These are phyloP conservation scores for Chlorophyllum brunneum DNA, from an alignment of 768 basidiomycete genomes.

Conservation along the genomic window DNA sequence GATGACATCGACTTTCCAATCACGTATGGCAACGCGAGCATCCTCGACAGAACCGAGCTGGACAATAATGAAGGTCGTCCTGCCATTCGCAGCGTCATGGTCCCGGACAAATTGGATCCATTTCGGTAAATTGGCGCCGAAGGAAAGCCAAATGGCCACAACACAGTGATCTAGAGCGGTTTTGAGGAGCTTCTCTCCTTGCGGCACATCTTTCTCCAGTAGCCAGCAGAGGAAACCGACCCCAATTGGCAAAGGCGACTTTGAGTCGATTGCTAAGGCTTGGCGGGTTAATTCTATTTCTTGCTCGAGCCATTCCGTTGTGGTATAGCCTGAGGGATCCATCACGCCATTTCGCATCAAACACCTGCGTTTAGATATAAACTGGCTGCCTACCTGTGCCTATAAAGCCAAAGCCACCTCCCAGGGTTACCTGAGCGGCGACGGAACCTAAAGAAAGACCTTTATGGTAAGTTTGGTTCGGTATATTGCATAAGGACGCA, in stretches of 20 bases:
- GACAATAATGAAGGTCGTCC: conserved; percentile 51
- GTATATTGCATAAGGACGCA: conserved; percentile 14
- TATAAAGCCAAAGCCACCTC: conserved; percentile 75
- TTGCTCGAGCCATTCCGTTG: conserved; percentile 37
- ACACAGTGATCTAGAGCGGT: conserved; percentile 52
- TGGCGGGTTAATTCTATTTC: conserved; percentile 55
- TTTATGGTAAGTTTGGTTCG: not conserved
- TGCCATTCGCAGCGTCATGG: conserved; percentile 41
- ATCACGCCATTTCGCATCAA: not conserved
- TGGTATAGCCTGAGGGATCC: conserved; percentile 43
- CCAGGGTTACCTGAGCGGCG: conserved; percentile 59
- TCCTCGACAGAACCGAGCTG: conserved; percentile 61
- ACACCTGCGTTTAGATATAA: not conserved
- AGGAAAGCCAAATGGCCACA: conserved; percentile 72
- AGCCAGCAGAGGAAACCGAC: conserved; percentile 75
- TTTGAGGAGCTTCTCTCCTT: conserved; percentile 39
- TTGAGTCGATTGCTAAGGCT: conserved; percentile 29
- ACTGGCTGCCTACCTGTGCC: conserved; percentile 44
- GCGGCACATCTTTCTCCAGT: conserved; percentile 46
- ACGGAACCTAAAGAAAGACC: conserved; percentile 33
- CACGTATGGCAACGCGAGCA: conserved; percentile 52
- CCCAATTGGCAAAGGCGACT: conserved; percentile 53
- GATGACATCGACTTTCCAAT: conserved; percentile 72
- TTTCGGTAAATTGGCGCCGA: conserved; percentile 50
- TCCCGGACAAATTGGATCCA: conserved; percentile 64